These are phyloP conservation scores for Termitomyces sp. DNA, from an alignment of 768 basidiomycete genomes.

Conservation along the genomic window DNA sequence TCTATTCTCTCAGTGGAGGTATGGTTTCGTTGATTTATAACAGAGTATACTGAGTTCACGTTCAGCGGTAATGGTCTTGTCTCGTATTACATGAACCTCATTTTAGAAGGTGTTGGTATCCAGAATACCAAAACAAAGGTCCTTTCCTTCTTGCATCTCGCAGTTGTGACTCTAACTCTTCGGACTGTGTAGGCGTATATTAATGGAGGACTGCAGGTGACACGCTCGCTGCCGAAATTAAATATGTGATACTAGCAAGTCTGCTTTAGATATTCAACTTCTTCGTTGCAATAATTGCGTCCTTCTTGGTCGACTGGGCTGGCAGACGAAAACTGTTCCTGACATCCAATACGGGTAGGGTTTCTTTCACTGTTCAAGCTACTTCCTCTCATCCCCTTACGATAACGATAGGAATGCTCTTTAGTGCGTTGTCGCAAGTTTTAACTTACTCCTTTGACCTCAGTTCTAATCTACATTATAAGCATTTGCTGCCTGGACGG, in stretches of 20 bases:
- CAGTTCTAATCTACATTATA: not conserved
- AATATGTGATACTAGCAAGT: not conserved
- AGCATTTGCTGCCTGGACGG: conserved; percentile 59
- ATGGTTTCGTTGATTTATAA: no score
- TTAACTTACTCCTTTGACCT: not conserved
- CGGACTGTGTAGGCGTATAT: conserved; percentile 32
- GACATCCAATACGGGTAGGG: conserved; percentile 47
- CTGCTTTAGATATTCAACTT: conserved; percentile 56
- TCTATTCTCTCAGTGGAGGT: conserved; percentile 75
- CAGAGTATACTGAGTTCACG: not conserved
- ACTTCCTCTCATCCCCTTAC: not conserved
- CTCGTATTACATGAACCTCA: conserved; percentile 68
- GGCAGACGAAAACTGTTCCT: conserved; percentile 70
- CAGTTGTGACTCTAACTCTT: not conserved
- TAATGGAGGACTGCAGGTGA: conserved; percentile 57
- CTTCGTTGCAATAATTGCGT: conserved; percentile 48
- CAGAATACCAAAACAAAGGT: conserved; percentile 40
- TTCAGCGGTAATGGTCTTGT: conserved; percentile 62
- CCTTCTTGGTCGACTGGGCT: conserved; percentile 59
- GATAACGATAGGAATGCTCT: conserved; percentile 36
- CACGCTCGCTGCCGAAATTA: not conserved
- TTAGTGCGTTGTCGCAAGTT: conserved; percentile 30
- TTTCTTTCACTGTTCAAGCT: not conserved
- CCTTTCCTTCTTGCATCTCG: not conserved
- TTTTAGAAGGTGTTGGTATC: conserved; percentile 63